These are phyloP conservation scores for Sisymbrium irio DNA, from an alignment of 345 rosid genomes.

Conservation along the genomic window DNA sequence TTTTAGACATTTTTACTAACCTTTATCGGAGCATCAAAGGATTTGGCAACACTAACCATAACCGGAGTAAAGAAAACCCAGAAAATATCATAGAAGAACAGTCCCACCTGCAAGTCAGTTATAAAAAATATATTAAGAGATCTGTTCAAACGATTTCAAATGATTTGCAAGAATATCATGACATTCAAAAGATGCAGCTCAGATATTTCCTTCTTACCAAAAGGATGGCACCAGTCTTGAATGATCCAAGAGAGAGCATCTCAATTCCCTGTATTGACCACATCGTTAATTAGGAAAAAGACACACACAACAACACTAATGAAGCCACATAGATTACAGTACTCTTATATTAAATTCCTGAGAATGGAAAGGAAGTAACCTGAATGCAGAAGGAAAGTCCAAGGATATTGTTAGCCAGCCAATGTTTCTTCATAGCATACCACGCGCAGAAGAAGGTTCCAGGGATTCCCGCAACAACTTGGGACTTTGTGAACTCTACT, in stretches of 20 bases:
- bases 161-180: not conserved
- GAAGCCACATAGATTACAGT: not conserved
- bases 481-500: conserved; percentile 94
- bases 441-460: conserved; percentile 98
- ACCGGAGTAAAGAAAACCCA: conserved; percentile 99
- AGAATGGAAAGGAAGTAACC: conserved; percentile 48
- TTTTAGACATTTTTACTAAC: conserved; percentile 41
- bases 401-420: conserved; percentile 94
- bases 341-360: not conserved
- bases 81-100: conserved; percentile 93
- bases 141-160: not conserved
- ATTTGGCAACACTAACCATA: conserved; percentile 98
- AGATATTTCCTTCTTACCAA: conserved; percentile 52
- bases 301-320: not conserved
- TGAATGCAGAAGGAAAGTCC: conserved; percentile 98
- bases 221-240: conserved; percentile 95
- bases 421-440: conserved; percentile 96
- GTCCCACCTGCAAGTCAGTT: conserved; percentile 67
- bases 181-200: not conserved
- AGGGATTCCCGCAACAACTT: conserved; percentile 89
- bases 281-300: not conserved
- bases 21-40: conserved; percentile 99
- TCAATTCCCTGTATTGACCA: conserved; percentile 75
- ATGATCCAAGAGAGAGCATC: conserved; percentile 98
- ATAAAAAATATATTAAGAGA: conserved; percentile 2